Conservation (phyloP, 2,329 filamentous ascomycete genomes). For the Arthrobotrys iridis region DNA sequence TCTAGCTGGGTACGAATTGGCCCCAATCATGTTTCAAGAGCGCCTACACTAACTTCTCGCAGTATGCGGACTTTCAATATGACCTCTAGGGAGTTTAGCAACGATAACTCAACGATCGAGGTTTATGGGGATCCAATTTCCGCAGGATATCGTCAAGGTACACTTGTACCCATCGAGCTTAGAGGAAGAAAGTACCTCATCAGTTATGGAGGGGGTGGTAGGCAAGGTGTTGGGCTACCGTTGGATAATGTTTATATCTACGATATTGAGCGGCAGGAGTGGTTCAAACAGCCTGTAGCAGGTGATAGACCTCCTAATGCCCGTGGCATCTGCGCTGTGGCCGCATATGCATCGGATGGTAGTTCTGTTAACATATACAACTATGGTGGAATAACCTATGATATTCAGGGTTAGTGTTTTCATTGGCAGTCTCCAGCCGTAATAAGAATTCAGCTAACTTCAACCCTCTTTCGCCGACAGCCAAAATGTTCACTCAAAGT, state of each 20-base stretch:
- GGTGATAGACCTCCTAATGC: slow-evolving; percentile 25
- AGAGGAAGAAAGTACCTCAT: slow-evolving; percentile 43
- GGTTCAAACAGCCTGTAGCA: slow-evolving; percentile 37
- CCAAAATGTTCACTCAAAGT: slow-evolving; percentile 28
- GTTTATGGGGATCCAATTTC: slow-evolving; percentile 28
- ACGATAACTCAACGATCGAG: slow-evolving; percentile 17
- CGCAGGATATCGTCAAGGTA: slow-evolving; percentile 35
- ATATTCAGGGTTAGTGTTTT: slow-evolving; percentile 2
- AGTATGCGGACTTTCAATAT: slow-evolving; percentile 46
- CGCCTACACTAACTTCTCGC: not conserved
- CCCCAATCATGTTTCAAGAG: not conserved
- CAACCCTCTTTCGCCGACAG: not conserved
- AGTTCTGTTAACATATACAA: slow-evolving; percentile 47
- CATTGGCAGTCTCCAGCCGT: not conserved
- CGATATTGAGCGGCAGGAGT: slow-evolving; percentile 25
- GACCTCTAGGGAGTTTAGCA: slow-evolving; percentile 23
- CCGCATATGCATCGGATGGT: slow-evolving; percentile 33
- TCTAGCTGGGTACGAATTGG: slow-evolving; percentile 34
- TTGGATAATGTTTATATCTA: slow-evolving; percentile 39
- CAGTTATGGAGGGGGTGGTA: slow-evolving; percentile 42
- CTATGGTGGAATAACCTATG: slow-evolving; percentile 39
- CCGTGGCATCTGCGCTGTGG: slow-evolving; percentile 34
- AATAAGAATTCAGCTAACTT: not conserved
- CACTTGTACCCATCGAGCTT: slow-evolving; percentile 35
- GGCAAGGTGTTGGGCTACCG: slow-evolving; percentile 10